Evolutionary conservation across 1,284 basidiomycete species (phyloP).

Genomic region (Tylopilus sp.): DNA sequence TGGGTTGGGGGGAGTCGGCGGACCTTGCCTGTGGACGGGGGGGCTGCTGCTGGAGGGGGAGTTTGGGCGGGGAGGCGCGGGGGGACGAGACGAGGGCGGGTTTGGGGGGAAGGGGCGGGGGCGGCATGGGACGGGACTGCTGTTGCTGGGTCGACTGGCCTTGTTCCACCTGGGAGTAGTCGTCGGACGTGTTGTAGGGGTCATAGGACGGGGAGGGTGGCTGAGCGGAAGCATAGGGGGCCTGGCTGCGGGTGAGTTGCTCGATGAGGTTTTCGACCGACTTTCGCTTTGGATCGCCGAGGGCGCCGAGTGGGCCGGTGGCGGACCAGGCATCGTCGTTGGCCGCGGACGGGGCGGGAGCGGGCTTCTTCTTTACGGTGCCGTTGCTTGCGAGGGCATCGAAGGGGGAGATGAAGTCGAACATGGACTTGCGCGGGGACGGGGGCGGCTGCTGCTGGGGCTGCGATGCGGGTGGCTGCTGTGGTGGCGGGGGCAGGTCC

Average conservation of each 20-base stretch:
- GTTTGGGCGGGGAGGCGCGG: constrained; percentile 64
- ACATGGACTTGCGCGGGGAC: constrained; percentile 73
- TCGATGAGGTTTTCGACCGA: constrained; percentile 78
- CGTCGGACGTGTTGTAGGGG: constrained; percentile 42
- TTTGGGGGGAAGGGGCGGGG: constrained; percentile 52
- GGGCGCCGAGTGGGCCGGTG: constrained; percentile 32
- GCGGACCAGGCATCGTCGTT: constrained; percentile 59
- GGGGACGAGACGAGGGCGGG: constrained; percentile 55
- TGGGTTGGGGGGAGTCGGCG: constrained; percentile 48
- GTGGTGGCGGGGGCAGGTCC: constrained; percentile 36
- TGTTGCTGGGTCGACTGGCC: constrained; percentile 41
- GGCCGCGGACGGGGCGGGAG: constrained; percentile 39
- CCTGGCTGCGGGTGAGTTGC: constrained; percentile 59
- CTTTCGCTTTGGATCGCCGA: constrained; percentile 66
- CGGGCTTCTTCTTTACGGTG: constrained; percentile 62
- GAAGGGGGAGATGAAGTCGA: constrained; percentile 79
- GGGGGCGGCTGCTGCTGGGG: constrained; percentile 54
- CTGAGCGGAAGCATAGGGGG: constrained; percentile 37
- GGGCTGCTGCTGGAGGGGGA: constrained; percentile 42
- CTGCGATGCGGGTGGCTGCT: constrained; percentile 28
- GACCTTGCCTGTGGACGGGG: constrained; percentile 42
- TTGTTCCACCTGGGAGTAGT: constrained; percentile 50
- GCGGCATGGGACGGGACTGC: constrained; percentile 37
- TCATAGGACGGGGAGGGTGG: constrained; percentile 44
- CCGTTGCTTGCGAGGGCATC: constrained; percentile 61